A percentile compares a stretch with the other conserved stretches of the same genome.
These are phyloP conservation scores for Tulasnella sp. DNA, from an alignment of 768 basidiomycete genomes.

Conservation along the genomic window DNA sequence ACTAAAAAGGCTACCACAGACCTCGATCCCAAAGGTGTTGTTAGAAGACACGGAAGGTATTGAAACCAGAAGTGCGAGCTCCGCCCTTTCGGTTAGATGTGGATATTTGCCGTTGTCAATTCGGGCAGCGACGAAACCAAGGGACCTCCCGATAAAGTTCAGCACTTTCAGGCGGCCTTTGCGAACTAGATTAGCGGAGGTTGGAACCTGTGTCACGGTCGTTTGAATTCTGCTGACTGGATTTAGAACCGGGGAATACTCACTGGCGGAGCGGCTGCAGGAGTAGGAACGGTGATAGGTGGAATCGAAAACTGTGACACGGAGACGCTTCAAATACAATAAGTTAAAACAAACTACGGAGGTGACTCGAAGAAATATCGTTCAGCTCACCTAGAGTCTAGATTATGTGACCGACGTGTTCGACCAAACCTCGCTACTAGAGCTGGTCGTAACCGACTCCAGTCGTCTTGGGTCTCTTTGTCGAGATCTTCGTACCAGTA, in stretches of 20 bases:
- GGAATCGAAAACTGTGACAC: neutral
- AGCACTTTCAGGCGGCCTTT: neutral
- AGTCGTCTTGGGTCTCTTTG: neutral
- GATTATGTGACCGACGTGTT: too few relatives aligned
- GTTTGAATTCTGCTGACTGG: neutral
- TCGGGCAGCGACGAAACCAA: neutral
- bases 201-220: neutral
- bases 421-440: neutral
- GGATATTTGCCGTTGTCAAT: neutral
- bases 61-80: neutral
- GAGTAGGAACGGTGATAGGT: neutral
- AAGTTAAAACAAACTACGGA: too few relatives aligned
- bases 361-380: too few relatives aligned
- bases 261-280: neutral
- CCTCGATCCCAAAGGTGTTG: too few relatives aligned
- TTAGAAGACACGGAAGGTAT: neutral
- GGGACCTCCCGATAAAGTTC: neutral
- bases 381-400: too few relatives aligned
- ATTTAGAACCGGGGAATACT: neutral
- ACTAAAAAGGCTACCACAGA: too few relatives aligned
- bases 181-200: neutral
- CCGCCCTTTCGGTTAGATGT: neutral
- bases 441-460: constrained; percentile 5
- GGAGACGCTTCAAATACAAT: too few relatives aligned
- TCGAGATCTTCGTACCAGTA: neutral